Conservation (phyloP, 208 protist genomes). For the Angomonas ambiguus region DNA sequence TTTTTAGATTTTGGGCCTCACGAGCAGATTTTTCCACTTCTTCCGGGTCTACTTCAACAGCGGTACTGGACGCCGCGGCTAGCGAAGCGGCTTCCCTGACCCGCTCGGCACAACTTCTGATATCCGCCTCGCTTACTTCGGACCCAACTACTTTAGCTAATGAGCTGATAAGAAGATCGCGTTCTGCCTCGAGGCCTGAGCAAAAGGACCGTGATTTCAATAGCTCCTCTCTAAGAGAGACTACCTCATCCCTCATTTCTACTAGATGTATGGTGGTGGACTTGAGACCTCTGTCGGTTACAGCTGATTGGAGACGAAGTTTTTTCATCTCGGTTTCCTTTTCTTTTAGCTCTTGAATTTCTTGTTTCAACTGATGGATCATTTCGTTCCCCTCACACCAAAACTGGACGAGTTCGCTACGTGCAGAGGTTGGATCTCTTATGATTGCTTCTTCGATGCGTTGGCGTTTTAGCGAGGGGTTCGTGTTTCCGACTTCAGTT, state of each 20-base stretch:
- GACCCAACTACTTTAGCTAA: constrained; percentile 9
- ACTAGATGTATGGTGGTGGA: constrained; percentile 39
- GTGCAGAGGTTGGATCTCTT: constrained; percentile 49
- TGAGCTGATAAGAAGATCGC: constrained; percentile 32
- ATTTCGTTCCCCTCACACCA: constrained; percentile 63
- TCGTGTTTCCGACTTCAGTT: constrained; percentile 9
- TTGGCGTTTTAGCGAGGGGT: constrained; percentile 36
- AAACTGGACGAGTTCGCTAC: constrained; percentile 56
- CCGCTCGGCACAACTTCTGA: constrained; percentile 30
- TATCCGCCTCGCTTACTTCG: constrained; percentile 23
- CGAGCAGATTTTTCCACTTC: constrained; percentile 47
- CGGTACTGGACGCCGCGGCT: constrained; percentile 51
- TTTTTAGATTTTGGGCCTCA: constrained; percentile 65
- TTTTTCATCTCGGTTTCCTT: constrained; percentile 23
- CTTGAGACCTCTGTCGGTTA: constrained; percentile 43
- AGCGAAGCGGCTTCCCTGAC: constrained; percentile 60
- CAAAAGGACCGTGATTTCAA: constrained; percentile 44
- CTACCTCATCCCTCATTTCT: constrained; percentile 44
- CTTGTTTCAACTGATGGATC: constrained; percentile 33
- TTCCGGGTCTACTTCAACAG: constrained; percentile 57
- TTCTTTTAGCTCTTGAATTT: constrained; percentile 38
- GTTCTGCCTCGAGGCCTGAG: constrained; percentile 59
- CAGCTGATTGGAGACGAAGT: constrained; percentile 42
- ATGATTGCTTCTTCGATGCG: constrained; percentile 35
- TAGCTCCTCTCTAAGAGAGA: constrained; percentile 47